Base-by-base conservation (phyloP, 208 protist genomes). In the Trypanosoma boissoni region DNA sequence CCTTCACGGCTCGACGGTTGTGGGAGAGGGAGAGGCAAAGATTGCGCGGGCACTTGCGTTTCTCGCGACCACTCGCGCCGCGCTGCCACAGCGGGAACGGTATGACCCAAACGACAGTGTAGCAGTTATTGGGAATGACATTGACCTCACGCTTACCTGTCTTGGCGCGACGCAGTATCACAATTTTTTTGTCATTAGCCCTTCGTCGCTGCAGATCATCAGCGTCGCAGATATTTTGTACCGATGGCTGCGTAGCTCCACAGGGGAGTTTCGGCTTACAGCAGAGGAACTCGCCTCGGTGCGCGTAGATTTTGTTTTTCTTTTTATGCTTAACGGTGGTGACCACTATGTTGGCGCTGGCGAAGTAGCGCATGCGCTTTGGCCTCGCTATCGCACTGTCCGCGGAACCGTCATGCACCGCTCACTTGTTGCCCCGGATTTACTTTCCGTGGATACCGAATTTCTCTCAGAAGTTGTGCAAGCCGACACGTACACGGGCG, bases 281-380 rank as follows among this genome's bases (percentile, higher is more conserved):
- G 58, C 70, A 37, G 42, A 65, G 58, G 60, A 83, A 45, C 79
- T 94, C 28, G 76, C 83, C 0, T 89, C 83, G 1, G 72, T 90
- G 42, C 87, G 87, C 6, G 73, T 94, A 24, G 87, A 94, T 59
- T 91, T 94, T 53, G 76, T 86, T 5, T 94, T 88, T 49, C 68
- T 94, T 1, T 94, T 94, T 68, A 67, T 91, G 10, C 74, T 94
- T 45, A 94, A 94, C 66, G 87, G 87, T 31, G 87, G 87, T 26
- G 87, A 94, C 59, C 81, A 91, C 57, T 94, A 94, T 75, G 67
- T 68, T 44, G 87, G 87, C 4, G 82, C 76, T 7, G 87, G 87
- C 0, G 87, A 94, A 51, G 79, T 94, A 45, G 87, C 87, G 3
- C 67, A 84, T 71, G 34, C 58, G 16, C 61, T 94, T 46, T 94